phyloP scores from a whole-genome alignment of 345 rosid species.

The Excoecaria cochinchinensis region DNA sequence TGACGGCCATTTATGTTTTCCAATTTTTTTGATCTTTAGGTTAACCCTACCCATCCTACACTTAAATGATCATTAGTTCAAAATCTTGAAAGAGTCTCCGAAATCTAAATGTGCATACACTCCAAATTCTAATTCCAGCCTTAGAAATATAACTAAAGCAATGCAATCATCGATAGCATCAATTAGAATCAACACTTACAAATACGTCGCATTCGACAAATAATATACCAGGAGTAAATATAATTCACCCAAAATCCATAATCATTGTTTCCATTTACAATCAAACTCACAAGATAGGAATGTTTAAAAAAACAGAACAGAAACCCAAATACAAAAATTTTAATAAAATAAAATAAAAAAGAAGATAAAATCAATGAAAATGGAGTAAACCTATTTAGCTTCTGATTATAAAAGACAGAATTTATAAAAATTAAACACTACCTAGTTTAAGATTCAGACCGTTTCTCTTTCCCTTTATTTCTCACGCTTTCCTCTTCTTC shows the following conservation, averaged over 20 bases:
- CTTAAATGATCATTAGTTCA: not conserved
- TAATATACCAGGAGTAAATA: not conserved
- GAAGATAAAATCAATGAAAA: not conserved
- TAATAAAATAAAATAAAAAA: not conserved
- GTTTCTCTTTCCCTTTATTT: too few species aligned
- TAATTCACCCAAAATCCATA: not conserved
- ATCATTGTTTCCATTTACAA: not conserved
- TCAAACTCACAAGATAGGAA: not conserved
- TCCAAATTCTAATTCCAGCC: not conserved
- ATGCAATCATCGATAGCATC: not conserved
- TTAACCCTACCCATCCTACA: slow-evolving; percentile 84
- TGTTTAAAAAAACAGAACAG: not conserved
- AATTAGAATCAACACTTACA: not conserved
- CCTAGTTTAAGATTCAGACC: not conserved
- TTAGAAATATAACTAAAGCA: not conserved
- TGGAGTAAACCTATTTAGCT: too few species aligned
- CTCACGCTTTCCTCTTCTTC: too few species aligned
- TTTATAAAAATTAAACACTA: not conserved
- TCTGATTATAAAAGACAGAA: not conserved
- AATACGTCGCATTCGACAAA: not conserved
- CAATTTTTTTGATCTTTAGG: slow-evolving; percentile 65
- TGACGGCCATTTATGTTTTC: slow-evolving; percentile 68
- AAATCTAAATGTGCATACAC: not conserved
- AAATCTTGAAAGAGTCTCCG: not conserved
- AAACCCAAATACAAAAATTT: not conserved